These are phyloP conservation scores for Ogataea hybrid DNA, from an alignment of 1,139 yeast species.

Conservation along the genomic window DNA sequence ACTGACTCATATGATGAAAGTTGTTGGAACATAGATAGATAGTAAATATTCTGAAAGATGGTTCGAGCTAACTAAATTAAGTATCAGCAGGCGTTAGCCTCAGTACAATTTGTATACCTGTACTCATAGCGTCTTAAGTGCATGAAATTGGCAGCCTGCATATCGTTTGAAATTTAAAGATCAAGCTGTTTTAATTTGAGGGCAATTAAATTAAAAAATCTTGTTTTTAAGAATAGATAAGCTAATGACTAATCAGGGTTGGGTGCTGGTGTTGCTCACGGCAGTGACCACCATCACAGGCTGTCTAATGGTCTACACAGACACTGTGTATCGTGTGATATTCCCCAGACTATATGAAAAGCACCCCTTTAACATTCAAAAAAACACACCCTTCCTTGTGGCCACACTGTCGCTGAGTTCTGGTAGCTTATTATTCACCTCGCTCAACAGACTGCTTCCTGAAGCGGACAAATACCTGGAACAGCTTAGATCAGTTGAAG, in stretches of 20 bases:
- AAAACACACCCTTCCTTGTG: constrained; percentile 60
- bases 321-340: constrained; percentile 40
- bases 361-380: constrained; percentile 53
- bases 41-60: constrained; percentile 13
- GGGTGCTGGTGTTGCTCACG: constrained; percentile 55
- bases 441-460: constrained; percentile 73
- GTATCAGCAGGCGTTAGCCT: not conserved
- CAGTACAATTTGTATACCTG: too few relatives aligned
- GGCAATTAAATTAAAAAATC: not conserved
- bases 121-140: not conserved
- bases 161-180: not conserved
- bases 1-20: constrained; percentile 32
- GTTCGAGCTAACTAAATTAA: not conserved
- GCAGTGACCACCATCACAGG: constrained; percentile 61
- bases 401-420: constrained; percentile 69
- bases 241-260: constrained; percentile 41
- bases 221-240: not conserved
- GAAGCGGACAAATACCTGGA: constrained; percentile 47
- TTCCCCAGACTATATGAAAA: constrained; percentile 43
- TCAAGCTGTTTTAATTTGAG: not conserved
- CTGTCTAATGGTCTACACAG: constrained; percentile 52
- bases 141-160: not conserved
- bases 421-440: constrained; percentile 76
- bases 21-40: constrained; percentile 20
- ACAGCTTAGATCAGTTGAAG: constrained; percentile 29